phyloP scores from a whole-genome alignment of 2,329 filamentous ascomycete species.

The Neoscytalidium dimidiatum region DNA sequence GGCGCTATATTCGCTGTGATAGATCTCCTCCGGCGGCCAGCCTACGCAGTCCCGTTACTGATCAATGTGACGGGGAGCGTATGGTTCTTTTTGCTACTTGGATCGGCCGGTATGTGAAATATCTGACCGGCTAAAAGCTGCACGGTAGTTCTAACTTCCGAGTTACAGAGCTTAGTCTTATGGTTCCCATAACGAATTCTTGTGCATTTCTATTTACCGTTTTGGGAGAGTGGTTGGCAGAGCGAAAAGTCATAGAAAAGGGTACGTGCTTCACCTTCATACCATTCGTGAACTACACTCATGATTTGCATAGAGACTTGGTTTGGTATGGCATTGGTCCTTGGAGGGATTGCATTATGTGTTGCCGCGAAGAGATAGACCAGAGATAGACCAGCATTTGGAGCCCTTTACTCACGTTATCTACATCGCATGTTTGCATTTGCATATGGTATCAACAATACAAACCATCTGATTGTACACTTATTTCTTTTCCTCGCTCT shows the following conservation, averaged over 20 bases:
- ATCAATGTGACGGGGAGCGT: constrained; percentile 90
- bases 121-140: not conserved
- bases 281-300: not conserved
- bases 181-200: constrained; percentile 92
- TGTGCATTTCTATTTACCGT: constrained; percentile 96
- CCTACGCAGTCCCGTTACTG: constrained; percentile 81
- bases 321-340: constrained; percentile 76
- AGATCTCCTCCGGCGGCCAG: constrained; percentile 77
- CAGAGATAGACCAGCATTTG: constrained; percentile 30
- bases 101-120: constrained; percentile 73
- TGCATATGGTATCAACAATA: constrained; percentile 1
- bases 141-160: not conserved
- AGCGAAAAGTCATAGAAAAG: constrained; percentile 83
- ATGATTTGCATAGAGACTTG: constrained; percentile 65
- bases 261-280: constrained; percentile 52
- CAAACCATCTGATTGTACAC: not conserved
- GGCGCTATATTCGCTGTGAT: constrained; percentile 71
- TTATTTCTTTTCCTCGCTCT: constrained; percentile 23
- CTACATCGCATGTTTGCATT: not conserved
- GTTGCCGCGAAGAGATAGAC: constrained; percentile 59
- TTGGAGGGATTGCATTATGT: constrained; percentile 80
- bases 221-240: constrained; percentile 91
- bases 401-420: not conserved
- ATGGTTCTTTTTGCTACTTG: constrained; percentile 96
- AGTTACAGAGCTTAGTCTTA: constrained; percentile 77